Evolutionary conservation across 176 grass and related monocot species (phyloP).

Genomic region (Aegilops speltoides): DNA sequence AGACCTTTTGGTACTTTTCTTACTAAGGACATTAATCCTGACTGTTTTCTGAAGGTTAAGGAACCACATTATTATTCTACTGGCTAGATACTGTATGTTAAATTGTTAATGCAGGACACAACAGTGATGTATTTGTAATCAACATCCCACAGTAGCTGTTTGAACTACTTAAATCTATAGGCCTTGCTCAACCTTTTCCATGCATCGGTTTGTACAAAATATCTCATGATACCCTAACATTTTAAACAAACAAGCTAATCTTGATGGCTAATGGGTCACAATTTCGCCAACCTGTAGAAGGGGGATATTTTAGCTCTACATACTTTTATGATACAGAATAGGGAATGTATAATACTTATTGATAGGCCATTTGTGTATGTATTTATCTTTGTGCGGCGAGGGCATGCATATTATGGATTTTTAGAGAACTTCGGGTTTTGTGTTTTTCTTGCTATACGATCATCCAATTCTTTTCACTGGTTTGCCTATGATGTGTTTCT

Average conservation of each 20-base stretch:
- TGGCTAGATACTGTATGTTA: background rate
- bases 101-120: background rate
- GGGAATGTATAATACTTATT: background rate
- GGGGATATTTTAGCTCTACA: background rate
- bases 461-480: background rate
- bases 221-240: background rate
- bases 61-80: background rate
- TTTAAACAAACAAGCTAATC: background rate
- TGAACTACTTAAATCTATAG: background rate
- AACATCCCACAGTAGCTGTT: background rate
- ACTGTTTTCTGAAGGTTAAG: background rate
- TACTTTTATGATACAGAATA: background rate
- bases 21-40: background rate
- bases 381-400: background rate
- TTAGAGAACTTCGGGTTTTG: background rate
- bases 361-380: background rate
- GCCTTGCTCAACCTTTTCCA: background rate
- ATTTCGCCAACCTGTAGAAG: background rate
- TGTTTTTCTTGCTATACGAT: slow-evolving; percentile 22
- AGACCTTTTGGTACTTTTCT: background rate
- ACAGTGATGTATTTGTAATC: background rate
- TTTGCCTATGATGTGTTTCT: slow-evolving; percentile 10
- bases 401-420: background rate
- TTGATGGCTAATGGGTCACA: background rate
- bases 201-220: background rate